Percentiles rank a stretch among this genome's conserved stretches.
Evolutionary conservation across 257 asterid species (phyloP).

Genomic region (Perilla frutescens): DNA sequence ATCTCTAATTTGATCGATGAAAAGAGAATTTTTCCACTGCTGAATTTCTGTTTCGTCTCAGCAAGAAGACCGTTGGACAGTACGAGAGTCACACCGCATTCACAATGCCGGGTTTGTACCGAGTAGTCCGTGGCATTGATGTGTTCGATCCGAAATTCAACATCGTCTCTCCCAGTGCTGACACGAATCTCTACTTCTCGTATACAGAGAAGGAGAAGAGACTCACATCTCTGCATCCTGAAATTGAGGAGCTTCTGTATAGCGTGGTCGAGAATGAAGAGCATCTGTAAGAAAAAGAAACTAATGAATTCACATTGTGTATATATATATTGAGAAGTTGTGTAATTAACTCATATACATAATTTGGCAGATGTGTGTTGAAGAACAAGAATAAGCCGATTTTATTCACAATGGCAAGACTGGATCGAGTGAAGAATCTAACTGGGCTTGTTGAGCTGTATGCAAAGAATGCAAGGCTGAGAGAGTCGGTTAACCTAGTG

Average conservation of each 20-base stretch:
- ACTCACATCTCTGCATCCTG: slow-evolving; percentile 72
- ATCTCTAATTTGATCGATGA: too few relatives aligned
- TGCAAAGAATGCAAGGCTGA: slow-evolving; percentile 80
- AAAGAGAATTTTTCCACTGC: not conserved
- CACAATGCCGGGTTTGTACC: slow-evolving; percentile 94
- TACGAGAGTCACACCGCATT: slow-evolving; percentile 97
- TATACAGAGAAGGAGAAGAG: slow-evolving; percentile 76
- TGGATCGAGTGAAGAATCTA: slow-evolving; percentile 88
- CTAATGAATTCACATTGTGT: too few relatives aligned
- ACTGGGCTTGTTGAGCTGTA: slow-evolving; percentile 89
- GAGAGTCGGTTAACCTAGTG: slow-evolving; percentile 81
- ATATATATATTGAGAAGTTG: too few relatives aligned
- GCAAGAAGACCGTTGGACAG: slow-evolving; percentile 96
- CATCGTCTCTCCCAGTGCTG: slow-evolving; percentile 97
- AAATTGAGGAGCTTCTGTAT: slow-evolving; percentile 78
- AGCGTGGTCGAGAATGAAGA: slow-evolving; percentile 85
- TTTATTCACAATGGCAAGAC: slow-evolving; percentile 91
- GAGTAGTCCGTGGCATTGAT: slow-evolving; percentile 92
- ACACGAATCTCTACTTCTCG: slow-evolving; percentile 70
- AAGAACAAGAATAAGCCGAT: slow-evolving; percentile 87
- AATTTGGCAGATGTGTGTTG: slow-evolving; percentile 63
- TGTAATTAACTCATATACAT: too few relatives aligned
- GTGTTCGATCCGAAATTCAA: slow-evolving; percentile 96
- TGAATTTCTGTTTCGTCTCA: slow-evolving; percentile 29
- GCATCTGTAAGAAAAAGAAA: slow-evolving; percentile 38